phyloP scores from a whole-genome alignment of 1,139 yeast species.

The Candida sanyaensis region DNA sequence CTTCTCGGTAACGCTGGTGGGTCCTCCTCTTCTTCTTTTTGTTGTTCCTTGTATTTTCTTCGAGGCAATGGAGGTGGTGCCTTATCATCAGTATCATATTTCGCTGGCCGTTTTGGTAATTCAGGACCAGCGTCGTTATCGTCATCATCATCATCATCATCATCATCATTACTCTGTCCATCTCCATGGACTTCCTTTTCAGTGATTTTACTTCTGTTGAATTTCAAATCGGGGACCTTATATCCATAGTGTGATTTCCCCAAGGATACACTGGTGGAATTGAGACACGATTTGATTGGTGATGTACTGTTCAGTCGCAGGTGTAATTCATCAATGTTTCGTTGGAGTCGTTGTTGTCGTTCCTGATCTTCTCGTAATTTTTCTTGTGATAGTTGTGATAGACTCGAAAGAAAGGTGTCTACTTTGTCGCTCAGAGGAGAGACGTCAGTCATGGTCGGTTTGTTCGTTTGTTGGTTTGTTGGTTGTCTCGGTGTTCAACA shows the following conservation, averaged over 20 bases:
- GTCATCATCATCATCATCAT: slow-evolving; percentile 13
- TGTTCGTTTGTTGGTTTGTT: background rate
- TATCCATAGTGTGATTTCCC: slow-evolving; percentile 4
- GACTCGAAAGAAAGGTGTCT: slow-evolving; percentile 34
- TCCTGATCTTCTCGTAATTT: slow-evolving; percentile 33
- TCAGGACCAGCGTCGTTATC: slow-evolving; percentile 12
- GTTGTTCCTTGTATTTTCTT: slow-evolving; percentile 9
- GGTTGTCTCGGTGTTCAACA: background rate
- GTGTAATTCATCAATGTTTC: slow-evolving; percentile 32
- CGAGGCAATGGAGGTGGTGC: slow-evolving; percentile 17
- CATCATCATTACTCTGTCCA: slow-evolving; percentile 6
- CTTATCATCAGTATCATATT: slow-evolving; percentile 6
- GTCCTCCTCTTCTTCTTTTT: background rate
- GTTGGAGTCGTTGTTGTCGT: slow-evolving; percentile 27
- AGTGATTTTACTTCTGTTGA: slow-evolving; percentile 16
- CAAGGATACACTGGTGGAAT: slow-evolving; percentile 4
- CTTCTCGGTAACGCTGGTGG: background rate
- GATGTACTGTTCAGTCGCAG: slow-evolving; percentile 27
- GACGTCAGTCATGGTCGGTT: slow-evolving; percentile 20
- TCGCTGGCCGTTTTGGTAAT: slow-evolving; percentile 18
- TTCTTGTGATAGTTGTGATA: slow-evolving; percentile 36
- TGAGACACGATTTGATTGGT: slow-evolving; percentile 18
- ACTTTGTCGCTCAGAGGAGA: slow-evolving; percentile 33
- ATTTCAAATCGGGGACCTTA: slow-evolving; percentile 22
- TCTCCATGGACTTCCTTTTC: background rate